Percentiles rank a stretch among this genome's conserved stretches.
phyloP scores from a whole-genome alignment of 148 eudicot genomes.

The Silene uniflora region DNA sequence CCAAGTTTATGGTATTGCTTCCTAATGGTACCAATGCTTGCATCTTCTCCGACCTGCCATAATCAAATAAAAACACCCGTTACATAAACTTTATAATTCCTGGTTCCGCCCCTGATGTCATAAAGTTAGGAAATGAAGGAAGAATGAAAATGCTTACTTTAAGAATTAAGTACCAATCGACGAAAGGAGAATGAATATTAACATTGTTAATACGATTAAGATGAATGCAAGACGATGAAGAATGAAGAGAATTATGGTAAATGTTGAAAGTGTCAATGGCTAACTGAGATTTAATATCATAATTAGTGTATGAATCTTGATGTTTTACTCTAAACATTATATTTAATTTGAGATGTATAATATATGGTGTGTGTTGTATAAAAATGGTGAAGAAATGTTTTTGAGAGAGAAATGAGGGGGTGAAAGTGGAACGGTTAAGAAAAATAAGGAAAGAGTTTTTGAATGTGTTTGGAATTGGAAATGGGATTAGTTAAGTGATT shows the following conservation, averaged over 20 bases:
- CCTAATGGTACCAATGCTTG: conserved; percentile 38
- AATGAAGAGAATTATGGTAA: conserved; percentile 13
- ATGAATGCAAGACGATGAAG: conserved; percentile 20
- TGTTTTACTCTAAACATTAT: conserved; percentile 36
- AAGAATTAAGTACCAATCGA: conserved; percentile 72
- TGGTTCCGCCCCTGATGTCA: too few species aligned
- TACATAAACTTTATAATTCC: too few species aligned
- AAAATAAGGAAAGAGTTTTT: conserved; percentile 32
- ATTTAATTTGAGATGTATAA: not conserved
- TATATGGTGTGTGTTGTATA: too few species aligned
- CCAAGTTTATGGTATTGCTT: conserved; percentile 77
- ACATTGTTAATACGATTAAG: conserved; percentile 10
- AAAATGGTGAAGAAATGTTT: not conserved
- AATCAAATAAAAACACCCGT: not conserved
- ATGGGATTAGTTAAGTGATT: conserved; percentile 24
- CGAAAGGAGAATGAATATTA: conserved; percentile 15
- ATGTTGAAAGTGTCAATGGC: conserved; percentile 44
- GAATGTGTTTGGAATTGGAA: conserved; percentile 18
- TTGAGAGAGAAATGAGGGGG: conserved; percentile 6
- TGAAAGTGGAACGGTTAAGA: conserved; percentile 60
- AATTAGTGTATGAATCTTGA: conserved; percentile 9
- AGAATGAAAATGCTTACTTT: too few species aligned
- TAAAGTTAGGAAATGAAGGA: too few species aligned
- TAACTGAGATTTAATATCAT: conserved; percentile 45
- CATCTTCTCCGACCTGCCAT: conserved; percentile 63